These are phyloP conservation scores for Kuraishia borneana DNA, from an alignment of 805 yeast genomes.

Conservation along the genomic window DNA sequence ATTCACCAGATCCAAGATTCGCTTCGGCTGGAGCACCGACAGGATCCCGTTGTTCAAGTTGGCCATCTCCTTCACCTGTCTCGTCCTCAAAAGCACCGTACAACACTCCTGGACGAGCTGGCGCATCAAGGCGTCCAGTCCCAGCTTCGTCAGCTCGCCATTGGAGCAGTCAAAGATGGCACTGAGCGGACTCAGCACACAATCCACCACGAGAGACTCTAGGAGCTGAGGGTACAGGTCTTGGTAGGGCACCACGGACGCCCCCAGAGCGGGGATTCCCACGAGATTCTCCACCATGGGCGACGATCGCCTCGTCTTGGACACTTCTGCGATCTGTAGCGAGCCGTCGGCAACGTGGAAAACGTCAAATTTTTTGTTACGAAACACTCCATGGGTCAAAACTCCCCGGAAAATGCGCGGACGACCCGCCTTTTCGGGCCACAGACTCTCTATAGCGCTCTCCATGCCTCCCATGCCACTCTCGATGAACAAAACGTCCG, in stretches of 20 bases:
- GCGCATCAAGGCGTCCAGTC: slow-evolving; percentile 22
- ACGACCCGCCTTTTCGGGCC: slow-evolving; percentile 32
- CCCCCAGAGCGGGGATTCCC: slow-evolving; percentile 13
- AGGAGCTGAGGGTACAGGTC: slow-evolving; percentile 45
- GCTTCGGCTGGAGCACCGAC: slow-evolving; percentile 15
- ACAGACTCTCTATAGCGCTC: slow-evolving; percentile 33
- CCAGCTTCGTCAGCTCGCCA: slow-evolving; percentile 50
- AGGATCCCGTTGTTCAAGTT: slow-evolving; percentile 10
- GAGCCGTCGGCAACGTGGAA: slow-evolving; percentile 68
- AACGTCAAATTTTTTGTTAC: slow-evolving; percentile 29
- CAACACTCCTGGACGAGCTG: slow-evolving; percentile 34
- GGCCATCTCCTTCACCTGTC: neutral
- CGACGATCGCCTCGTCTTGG: slow-evolving; percentile 16
- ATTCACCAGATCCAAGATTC: slow-evolving; percentile 22
- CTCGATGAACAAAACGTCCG: slow-evolving; percentile 63
- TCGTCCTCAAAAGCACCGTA: slow-evolving; percentile 20
- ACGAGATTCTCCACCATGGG: slow-evolving; percentile 13
- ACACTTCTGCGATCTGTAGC: slow-evolving; percentile 47
- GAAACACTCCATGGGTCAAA: slow-evolving; percentile 75
- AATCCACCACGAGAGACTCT: slow-evolving; percentile 69
- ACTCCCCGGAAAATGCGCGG: slow-evolving; percentile 69
- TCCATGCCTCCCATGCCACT: slow-evolving; percentile 75
- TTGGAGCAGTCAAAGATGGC: slow-evolving; percentile 69
- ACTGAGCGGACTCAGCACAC: slow-evolving; percentile 77
- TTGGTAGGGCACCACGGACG: slow-evolving; percentile 27